Evolutionary conservation across 352 stramenopile species (phyloP).

Genomic region (Phytophthora sansomeana): DNA sequence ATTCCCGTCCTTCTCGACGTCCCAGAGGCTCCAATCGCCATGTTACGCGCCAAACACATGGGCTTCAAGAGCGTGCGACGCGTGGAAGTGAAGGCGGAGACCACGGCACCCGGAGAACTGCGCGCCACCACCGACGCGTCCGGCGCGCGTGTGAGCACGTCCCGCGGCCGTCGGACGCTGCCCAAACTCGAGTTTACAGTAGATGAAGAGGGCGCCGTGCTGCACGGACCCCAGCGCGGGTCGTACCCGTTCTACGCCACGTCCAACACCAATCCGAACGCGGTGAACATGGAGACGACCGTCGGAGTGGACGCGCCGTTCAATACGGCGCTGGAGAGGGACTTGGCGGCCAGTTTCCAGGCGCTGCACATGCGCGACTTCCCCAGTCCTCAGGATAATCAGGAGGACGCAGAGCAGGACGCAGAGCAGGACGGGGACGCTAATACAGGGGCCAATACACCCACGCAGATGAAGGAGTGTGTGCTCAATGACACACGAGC

Average conservation of each 20-base stretch:
- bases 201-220: conserved; percentile 81
- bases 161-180: conserved; percentile 69
- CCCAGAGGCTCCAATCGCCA: conserved; percentile 12
- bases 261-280: conserved; percentile 11
- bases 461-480: conserved; percentile 79
- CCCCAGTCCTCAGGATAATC: conserved; percentile 24
- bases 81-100: conserved; percentile 90
- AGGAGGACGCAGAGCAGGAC: conserved; percentile 11
- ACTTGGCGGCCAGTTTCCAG: conserved; percentile 62
- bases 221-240: conserved; percentile 77
- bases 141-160: conserved; percentile 66
- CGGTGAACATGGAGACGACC: conserved; percentile 12
- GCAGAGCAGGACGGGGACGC: neutral
- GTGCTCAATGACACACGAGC: conserved; percentile 85
- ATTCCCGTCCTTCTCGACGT: no score
- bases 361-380: conserved; percentile 68
- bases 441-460: neutral
- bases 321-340: conserved; percentile 40
- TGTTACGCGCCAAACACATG: conserved; percentile 84
- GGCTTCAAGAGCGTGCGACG: conserved; percentile 82
- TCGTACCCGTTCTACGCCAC: conserved; percentile 46
- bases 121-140: conserved; percentile 75
- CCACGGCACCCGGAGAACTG: conserved; percentile 80
- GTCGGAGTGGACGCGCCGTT: conserved; percentile 26
- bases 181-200: conserved; percentile 89